Percentiles rank a stretch among this genome's conserved stretches.
Conservation (phyloP, 1,284 basidiomycete genomes). For the Peniophora sp. region DNA sequence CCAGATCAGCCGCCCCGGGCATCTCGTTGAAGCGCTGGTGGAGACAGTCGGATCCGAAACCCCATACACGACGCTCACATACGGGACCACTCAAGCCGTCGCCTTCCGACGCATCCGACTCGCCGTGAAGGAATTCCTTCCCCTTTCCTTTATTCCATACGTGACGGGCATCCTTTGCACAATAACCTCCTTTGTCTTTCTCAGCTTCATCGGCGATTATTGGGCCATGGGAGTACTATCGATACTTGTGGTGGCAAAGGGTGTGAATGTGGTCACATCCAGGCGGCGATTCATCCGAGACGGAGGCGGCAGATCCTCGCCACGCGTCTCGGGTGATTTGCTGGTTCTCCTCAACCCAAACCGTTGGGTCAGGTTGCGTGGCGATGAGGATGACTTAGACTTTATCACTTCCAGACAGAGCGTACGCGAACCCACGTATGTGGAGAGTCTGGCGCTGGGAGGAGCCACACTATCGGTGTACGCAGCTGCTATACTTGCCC, state of each 20-base stretch:
- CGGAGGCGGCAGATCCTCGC: background rate
- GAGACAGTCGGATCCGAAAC: too few relatives aligned
- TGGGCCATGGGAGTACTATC: constrained; percentile 5
- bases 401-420: constrained; percentile 5
- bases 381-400: constrained; percentile 8
- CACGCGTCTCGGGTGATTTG: constrained; percentile 6
- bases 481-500: background rate
- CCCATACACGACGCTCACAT: too few relatives aligned
- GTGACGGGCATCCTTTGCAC: background rate
- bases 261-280: constrained; percentile 4
- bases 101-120: too few relatives aligned
- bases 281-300: background rate
- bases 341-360: constrained; percentile 10
- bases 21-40: constrained; percentile 6
- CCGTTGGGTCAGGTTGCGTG: constrained; percentile 8
- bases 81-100: too few relatives aligned
- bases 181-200: background rate
- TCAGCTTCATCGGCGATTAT: constrained; percentile 1
- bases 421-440: background rate
- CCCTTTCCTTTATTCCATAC: background rate
- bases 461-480: background rate
- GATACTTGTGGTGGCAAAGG: constrained; percentile 4
- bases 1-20: constrained; percentile 5
- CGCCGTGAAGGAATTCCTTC: background rate
- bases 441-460: background rate